Evolutionary conservation across 2,329 filamentous ascomycete genomes (phyloP), one percentile per base, ranked within the genome.

Genomic region (Chrysoporthe puriensis): DNA sequence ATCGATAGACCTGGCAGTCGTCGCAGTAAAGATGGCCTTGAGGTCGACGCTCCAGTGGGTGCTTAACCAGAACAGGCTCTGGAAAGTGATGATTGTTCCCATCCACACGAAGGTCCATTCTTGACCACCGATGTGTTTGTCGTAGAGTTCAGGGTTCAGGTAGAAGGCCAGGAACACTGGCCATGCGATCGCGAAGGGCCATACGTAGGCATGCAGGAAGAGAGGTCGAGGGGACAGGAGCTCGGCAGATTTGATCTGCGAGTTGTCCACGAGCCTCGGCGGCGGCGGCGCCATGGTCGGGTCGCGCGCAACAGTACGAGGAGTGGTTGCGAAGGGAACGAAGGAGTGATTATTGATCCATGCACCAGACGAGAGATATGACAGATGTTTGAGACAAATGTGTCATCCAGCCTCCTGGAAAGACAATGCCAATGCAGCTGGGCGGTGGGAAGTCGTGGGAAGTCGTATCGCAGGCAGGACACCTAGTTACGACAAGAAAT

Each of bases 101-200:
- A 91, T 88, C 90, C 93, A 99, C 71, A 99, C 93, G 77, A 97
- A 97, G 0, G 96, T 98, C 95, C 96, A 99, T 84, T 99, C 96
- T 73, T 91, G 90, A n/a, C 91, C 94, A 74, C 91, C 88, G 72
- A 99, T 96, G 82, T 98, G 90, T 77, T 90, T 91, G 72, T 97
- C 91, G 80, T 99, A 99, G 72, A 92, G 89, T 64, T 93, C 90
- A 70, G 89, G 85, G 32, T 89, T 91, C 64, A 97, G 88, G 79
- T 97, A 98, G 79, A 94, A 89, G 78, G 92, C 88, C 72, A 97
- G 87, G 80, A 98, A 98, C 74, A 91, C 82, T 63, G 96, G 96
- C 94, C 96, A 99, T 75, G 94, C 84, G 73, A 97, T 89, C 69
- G 90, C 83, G 76, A 97, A 99, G 0, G 96, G 96, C 93, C 93